Base-by-base conservation (phyloP, 2,329 filamentous ascomycete genomes). In the Myriosclerotinia scirpicola region DNA sequence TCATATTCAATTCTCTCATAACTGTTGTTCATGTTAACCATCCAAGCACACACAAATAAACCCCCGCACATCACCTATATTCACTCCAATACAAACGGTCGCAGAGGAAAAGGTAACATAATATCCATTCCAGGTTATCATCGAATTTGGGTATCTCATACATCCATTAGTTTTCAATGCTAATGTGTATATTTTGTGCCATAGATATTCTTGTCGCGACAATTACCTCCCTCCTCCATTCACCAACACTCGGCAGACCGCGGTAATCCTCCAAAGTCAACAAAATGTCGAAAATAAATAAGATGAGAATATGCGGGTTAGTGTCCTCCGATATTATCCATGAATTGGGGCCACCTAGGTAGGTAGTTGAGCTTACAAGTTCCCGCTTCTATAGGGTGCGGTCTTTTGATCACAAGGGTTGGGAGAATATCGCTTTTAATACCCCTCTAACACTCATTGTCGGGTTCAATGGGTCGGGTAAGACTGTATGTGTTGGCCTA, bases 401-500 rank as follows among this genome's bases (percentile, higher is more conserved):
- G 73, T 97, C 94, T 67, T 98, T 98, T 77, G 90, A 90, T 78
- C 90, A 91, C 71, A 83, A 84, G 54, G 82, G 84, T 68, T 85
- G 85, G 71, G 91, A 97, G 79, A 89, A 86, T 48, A 96, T 98
- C 69, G 85, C 90, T 72, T 98, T 99, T 78, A 88, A 93, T 71
- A 90, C 91, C 0, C 96, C 95, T 36, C 84, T 99, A 66, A 99
- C 95, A 15, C 85, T 99, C 69, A 99, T 99, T 72, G 96, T 99
- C 67, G 95, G 95, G 67, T 92, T 93, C 79, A 99, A 99, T 81
- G 95, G 95, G 65, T 98, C 94, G 0, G 95, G 95, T 69, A 99
- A 99, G 81, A 99, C 95, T 12, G 84, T 85, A 79, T 54, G 77
- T 46, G 15, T 55, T 22, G 52, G 9, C 34, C 34, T 17, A 3